Conservation (phyloP, 169 alveolate species). For the Plasmodium ovale region DNA sequence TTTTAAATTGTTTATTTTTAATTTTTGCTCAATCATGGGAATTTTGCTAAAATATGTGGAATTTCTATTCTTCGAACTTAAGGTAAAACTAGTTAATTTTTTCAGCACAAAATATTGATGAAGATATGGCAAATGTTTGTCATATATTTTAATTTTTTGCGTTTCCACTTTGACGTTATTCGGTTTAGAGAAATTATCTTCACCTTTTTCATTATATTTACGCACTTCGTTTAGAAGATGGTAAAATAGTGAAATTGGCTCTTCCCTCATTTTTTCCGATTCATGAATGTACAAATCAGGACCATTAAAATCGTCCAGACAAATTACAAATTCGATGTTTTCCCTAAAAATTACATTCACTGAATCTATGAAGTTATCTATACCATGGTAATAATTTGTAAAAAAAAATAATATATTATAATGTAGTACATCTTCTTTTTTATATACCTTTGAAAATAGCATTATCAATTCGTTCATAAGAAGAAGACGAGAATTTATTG, state of each 20-base stretch:
- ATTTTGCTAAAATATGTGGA: slow-evolving; percentile 26
- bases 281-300: slow-evolving; percentile 19
- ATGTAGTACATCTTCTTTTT: slow-evolving; percentile 50
- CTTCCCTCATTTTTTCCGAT: slow-evolving; percentile 12
- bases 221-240: slow-evolving; percentile 15
- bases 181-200: too few relatives aligned
- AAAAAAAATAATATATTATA: slow-evolving; percentile 62
- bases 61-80: slow-evolving; percentile 22
- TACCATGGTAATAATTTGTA: slow-evolving; percentile 62
- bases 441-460: slow-evolving; percentile 33
- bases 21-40: slow-evolving; percentile 37
- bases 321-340: slow-evolving; percentile 49
- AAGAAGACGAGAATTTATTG: slow-evolving; percentile 42
- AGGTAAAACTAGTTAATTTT: slow-evolving; percentile 38
- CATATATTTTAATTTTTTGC: slow-evolving; percentile 43
- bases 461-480: slow-evolving; percentile 22
- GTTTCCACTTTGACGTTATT: neutral
- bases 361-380: slow-evolving; percentile 34
- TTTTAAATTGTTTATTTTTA: slow-evolving; percentile 18
- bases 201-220: slow-evolving; percentile 7
- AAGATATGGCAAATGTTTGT: slow-evolving; percentile 50
- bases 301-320: slow-evolving; percentile 40
- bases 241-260: slow-evolving; percentile 18
- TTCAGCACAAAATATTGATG: slow-evolving; percentile 74
- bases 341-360: slow-evolving; percentile 41